Percentiles rank a stretch among this genome's conserved stretches.
phyloP scores from a whole-genome alignment of 352 stramenopile genomes.

The Globisporangium apiculatum region DNA sequence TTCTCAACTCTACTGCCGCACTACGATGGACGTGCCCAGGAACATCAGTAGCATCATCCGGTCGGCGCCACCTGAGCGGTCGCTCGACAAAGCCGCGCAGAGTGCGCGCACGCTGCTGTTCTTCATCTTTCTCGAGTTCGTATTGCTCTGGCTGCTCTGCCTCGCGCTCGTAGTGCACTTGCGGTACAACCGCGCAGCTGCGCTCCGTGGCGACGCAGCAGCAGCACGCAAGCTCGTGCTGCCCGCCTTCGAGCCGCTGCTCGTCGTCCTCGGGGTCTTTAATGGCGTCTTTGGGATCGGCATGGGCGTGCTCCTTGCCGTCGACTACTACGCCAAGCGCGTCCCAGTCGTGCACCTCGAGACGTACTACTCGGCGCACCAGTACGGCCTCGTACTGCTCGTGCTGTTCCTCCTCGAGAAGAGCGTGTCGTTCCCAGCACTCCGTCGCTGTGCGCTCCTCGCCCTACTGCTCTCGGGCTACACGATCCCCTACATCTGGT shows the following conservation, averaged over 20 bases:
- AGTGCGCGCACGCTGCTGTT: neutral
- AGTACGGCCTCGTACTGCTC: constrained; percentile 30
- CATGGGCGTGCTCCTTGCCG: constrained; percentile 15
- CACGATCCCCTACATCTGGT: constrained; percentile 19
- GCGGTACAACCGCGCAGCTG: constrained; percentile 21
- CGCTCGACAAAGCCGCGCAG: too few relatives aligned
- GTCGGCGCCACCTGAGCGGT: too few relatives aligned
- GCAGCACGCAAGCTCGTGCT: constrained; percentile 35
- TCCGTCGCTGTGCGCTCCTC: constrained; percentile 19
- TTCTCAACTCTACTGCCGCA: too few relatives aligned
- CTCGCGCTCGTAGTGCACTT: constrained; percentile 25
- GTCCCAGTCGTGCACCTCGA: constrained; percentile 18
- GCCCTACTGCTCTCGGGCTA: constrained; percentile 22
- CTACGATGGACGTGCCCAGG: too few relatives aligned
- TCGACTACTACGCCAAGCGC: constrained; percentile 12
- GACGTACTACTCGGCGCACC: constrained; percentile 21
- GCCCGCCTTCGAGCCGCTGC: constrained; percentile 33
- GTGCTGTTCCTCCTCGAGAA: constrained; percentile 40
- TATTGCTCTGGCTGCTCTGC: constrained; percentile 31
- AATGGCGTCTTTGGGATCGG: constrained; percentile 26
- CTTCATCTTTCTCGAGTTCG: constrained; percentile 8
- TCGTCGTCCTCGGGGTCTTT: constrained; percentile 21
- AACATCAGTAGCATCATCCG: too few relatives aligned
- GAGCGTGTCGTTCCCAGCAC: constrained; percentile 28
- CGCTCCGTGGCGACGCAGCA: constrained; percentile 16